Percentiles rank a stretch among this genome's conserved stretches.
Conservation (phyloP, 208 protist genomes). For the Leishmania braziliensis region DNA sequence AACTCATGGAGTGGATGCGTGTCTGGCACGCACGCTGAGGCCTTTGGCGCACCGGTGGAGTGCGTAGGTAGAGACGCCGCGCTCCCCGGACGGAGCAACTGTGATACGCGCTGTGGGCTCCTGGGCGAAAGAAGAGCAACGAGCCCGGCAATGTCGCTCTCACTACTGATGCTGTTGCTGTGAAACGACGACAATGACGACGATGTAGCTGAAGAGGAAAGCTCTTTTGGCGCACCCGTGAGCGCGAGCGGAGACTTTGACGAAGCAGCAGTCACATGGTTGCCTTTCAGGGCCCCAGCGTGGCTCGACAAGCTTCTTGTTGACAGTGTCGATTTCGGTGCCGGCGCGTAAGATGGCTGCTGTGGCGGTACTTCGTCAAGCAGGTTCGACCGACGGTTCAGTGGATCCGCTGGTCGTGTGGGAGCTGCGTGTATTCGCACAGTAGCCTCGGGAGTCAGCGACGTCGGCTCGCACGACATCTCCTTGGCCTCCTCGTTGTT, state of each 20-base stretch:
- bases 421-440: neutral
- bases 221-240: neutral
- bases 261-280: neutral
- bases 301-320: neutral
- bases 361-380: neutral
- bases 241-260: neutral
- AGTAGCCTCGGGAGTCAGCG: neutral
- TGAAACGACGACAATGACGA: neutral
- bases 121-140: constrained; percentile 11
- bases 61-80: neutral
- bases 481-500: neutral
- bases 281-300: neutral
- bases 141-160: constrained; percentile 17
- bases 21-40: neutral
- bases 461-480: neutral
- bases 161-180: neutral
- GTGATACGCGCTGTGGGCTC: neutral
- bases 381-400: neutral
- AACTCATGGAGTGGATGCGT: neutral
- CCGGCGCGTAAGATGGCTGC: neutral
- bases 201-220: neutral
- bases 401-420: neutral
- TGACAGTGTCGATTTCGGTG: neutral
- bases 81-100: neutral
- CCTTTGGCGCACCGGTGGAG: neutral